Evolutionary conservation across 2,329 filamentous ascomycete species (phyloP).

Genomic region (Chaetoscypha palmicola): DNA sequence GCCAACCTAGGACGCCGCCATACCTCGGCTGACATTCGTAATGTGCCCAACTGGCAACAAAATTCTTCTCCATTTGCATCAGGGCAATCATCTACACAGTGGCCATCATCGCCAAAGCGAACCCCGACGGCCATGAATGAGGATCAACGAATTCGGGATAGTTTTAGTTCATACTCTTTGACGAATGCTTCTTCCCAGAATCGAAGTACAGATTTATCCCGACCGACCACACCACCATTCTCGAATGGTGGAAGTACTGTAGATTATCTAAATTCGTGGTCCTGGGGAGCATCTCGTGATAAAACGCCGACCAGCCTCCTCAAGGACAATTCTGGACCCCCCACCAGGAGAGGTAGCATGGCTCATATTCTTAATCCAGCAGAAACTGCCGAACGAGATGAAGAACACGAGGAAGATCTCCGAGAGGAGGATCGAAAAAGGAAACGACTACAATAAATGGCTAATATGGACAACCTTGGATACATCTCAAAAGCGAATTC

Average conservation of each 20-base stretch:
- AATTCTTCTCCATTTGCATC: slow-evolving; percentile 60
- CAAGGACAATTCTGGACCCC: slow-evolving; percentile 46
- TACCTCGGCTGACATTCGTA: slow-evolving; percentile 88
- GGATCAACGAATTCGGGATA: slow-evolving; percentile 57
- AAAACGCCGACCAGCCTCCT: slow-evolving; percentile 24
- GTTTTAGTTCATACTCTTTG: slow-evolving; percentile 57
- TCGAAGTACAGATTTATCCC: slow-evolving; percentile 23
- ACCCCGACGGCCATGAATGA: slow-evolving; percentile 37
- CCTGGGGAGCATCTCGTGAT: slow-evolving; percentile 28
- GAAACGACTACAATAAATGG: slow-evolving; percentile 46
- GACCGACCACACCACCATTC: slow-evolving; percentile 30
- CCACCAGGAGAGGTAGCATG: slow-evolving; percentile 64
- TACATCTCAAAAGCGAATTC: slow-evolving; percentile 3
- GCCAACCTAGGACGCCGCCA: slow-evolving; percentile 74
- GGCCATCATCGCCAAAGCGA: slow-evolving; percentile 59
- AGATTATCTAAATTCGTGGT: slow-evolving; percentile 30
- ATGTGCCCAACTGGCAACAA: slow-evolving; percentile 67
- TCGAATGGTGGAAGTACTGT: slow-evolving; percentile 23
- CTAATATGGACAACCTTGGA: not conserved
- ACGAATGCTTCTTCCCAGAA: slow-evolving; percentile 27
- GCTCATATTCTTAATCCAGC: slow-evolving; percentile 65
- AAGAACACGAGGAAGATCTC: slow-evolving; percentile 59
- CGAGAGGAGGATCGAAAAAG: slow-evolving; percentile 52
- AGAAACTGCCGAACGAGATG: slow-evolving; percentile 58
- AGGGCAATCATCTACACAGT: slow-evolving; percentile 53